Evolutionary conservation across 148 eudicot genomes (phyloP), one percentile per base, ranked within the genome.

Genomic region (Agrostemma githago): DNA sequence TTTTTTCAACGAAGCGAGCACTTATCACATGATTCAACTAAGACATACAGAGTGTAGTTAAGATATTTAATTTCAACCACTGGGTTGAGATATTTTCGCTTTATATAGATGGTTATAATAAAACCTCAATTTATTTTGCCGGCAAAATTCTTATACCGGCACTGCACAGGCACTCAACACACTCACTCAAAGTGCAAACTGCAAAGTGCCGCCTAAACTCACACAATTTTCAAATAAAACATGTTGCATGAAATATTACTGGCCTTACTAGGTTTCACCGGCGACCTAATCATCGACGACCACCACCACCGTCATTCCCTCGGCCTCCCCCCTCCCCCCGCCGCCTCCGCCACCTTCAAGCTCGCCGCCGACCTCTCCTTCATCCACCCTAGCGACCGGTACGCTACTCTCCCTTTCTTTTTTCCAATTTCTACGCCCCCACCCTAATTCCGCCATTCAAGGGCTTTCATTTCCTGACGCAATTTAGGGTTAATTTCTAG

Each of bases 281-380:
- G 99, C 73, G 99, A 96, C 70, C 87, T 96, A 66, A 96, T 96
- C 21, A 78, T 96, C 80, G 99, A 96, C 87, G 89, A 83, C n/a
- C 75, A 90, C 38, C 89, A 90, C 9, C 83, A 80, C 67, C 88
- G 58, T 9, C 64, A 48, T 37, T 76, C 89, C 19, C 80, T 82
- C 70, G 85, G 86, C 38, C 61, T 86, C 64, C 74, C 89, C 34
- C 80, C 88, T 19, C 81, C 78, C 41, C 81, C 80, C 41, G 83
- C 93, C 41, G 84, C 80, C 37, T 79, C 72, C 21, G 75, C 81
- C 37, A 82, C 97, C 60, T 96, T 92, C 85, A 92, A 82, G 78
- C 96, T 96, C 74, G 99, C 99, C 43, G 81, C 97, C 8, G 99
- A 96, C 75, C 65, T 96, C 71, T 86, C 93, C 42, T 90, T 89